Base-by-base conservation (phyloP, 140 eudicot genomes). In the Artemisia princeps region DNA sequence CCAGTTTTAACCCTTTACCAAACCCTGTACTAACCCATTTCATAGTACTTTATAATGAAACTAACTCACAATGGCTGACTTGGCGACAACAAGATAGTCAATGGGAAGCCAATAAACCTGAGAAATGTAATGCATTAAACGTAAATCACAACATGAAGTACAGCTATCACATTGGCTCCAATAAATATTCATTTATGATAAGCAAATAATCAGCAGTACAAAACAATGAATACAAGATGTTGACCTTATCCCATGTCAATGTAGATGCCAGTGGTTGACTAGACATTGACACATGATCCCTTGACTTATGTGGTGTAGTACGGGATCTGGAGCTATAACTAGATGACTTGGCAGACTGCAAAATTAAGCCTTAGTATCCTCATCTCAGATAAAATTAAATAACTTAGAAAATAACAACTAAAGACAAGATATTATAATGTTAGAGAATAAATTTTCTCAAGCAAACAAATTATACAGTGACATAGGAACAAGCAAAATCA, bases 101-200 rank as follows among this genome's bases (percentile, higher is more conserved):
- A 88, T 82, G 49, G 76, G 72, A 65, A 92, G 89, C 98, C 98
- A 92, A 77, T 88, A 92, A 71, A 92, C 98, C 98, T 92, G 58
- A 59, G 9, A 55, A 67, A 70, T 50, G 24, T 28, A 17, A 17
- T 15, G 16, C 14, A n/a, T 48, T 42, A 55, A 11, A 37, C 8
- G 45, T 49, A 72, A 61, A 67, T 50, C 42, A 71, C 28, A 40
- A 44, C 42, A 46, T 50, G 33, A 62, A 71, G 65, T 49, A 77
- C 15, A 42, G 53, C 48, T 62, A 60, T 53, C 23, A 26, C 12
- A 68, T n/a, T 60, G 42, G 51, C 20, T 53, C 61, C 42, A 7
- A 75, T 12, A 52, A 16, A 69, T 44, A 10, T 4, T 53, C 17
- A 45, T 64, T 60, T 72, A 62, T 64, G 42, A 72, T 56, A 45